phyloP scores from a whole-genome alignment of 768 basidiomycete genomes.

The Russula ochroleuca region DNA sequence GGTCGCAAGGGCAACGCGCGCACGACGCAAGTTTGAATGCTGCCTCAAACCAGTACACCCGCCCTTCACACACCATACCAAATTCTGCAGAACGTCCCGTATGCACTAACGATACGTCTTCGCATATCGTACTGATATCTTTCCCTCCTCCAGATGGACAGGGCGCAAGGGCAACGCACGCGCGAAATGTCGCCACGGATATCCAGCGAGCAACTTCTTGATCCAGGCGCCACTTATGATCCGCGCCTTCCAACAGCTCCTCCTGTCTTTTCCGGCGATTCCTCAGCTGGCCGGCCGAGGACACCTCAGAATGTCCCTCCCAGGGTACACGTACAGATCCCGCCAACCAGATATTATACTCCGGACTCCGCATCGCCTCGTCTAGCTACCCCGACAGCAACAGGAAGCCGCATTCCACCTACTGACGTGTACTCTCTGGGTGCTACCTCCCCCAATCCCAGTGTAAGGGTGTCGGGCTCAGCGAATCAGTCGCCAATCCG shows the following conservation, averaged over 20 bases:
- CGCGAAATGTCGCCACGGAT: neutral
- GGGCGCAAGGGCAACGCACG: neutral
- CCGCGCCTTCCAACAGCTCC: neutral
- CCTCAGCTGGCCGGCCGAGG: conserved; percentile 1
- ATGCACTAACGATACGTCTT: neutral
- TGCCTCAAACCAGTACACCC: neutral
- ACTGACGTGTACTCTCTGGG: neutral
- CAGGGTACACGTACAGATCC: conserved; percentile 11
- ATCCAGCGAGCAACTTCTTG: conserved; percentile 1
- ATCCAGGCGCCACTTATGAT: neutral
- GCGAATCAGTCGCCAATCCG: conserved; percentile 7
- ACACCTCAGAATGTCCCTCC: conserved; percentile 1
- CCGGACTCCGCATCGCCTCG: conserved; percentile 11
- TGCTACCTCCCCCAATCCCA: neutral
- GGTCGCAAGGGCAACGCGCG: no score
- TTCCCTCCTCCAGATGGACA: neutral
- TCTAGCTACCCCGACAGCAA: neutral
- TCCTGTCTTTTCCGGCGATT: neutral
- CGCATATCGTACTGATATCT: neutral
- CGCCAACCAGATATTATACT: conserved; percentile 13
- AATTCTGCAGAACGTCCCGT: conserved; percentile 3
- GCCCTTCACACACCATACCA: neutral
- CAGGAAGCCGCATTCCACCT: neutral
- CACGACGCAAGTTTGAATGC: neutral
- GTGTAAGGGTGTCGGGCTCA: neutral